These are phyloP conservation scores for Coffea humblotiana DNA, from an alignment of 305 asterid species.

Conservation along the genomic window DNA sequence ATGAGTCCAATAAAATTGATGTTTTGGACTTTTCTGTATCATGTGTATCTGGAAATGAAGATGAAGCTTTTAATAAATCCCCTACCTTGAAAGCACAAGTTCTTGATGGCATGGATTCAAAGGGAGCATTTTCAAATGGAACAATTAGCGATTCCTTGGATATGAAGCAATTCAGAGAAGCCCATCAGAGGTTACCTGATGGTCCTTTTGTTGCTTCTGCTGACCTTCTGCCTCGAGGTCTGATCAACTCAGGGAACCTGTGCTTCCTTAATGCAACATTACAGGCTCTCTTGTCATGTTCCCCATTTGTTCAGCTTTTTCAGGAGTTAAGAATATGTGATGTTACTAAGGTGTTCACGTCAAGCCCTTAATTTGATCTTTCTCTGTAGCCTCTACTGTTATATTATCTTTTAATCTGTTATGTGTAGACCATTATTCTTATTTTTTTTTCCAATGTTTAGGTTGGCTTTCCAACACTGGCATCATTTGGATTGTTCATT, in stretches of 20 bases:
- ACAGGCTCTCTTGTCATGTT: slow-evolving; percentile 88
- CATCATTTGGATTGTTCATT: slow-evolving; percentile 71
- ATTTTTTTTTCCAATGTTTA: slow-evolving; percentile 14
- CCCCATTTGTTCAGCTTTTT: slow-evolving; percentile 77
- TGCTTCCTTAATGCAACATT: slow-evolving; percentile 94
- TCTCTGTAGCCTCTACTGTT: no score
- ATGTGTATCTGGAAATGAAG: slow-evolving; percentile 36
- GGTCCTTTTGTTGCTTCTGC: slow-evolving; percentile 34
- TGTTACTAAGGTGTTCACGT: slow-evolving; percentile 51
- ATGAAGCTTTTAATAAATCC: slow-evolving; percentile 25
- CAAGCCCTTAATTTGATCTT: slow-evolving; percentile 10
- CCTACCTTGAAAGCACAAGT: slow-evolving; percentile 20
- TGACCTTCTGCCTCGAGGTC: slow-evolving; percentile 77
- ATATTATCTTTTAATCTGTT: not conserved
- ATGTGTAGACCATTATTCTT: not conserved
- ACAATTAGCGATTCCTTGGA: slow-evolving; percentile 31
- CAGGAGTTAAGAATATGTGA: slow-evolving; percentile 49
- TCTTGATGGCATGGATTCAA: slow-evolving; percentile 26
- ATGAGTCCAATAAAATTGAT: slow-evolving; percentile 28
- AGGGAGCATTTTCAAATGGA: slow-evolving; percentile 35
- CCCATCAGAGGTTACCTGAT: slow-evolving; percentile 31
- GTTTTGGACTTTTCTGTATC: slow-evolving; percentile 29
- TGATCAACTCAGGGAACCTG: slow-evolving; percentile 82
- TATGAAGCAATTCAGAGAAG: slow-evolving; percentile 31
- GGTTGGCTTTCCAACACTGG: slow-evolving; percentile 70